Evolutionary conservation across 1,284 basidiomycete species (phyloP).

Genomic region (Athelia psychrophila): DNA sequence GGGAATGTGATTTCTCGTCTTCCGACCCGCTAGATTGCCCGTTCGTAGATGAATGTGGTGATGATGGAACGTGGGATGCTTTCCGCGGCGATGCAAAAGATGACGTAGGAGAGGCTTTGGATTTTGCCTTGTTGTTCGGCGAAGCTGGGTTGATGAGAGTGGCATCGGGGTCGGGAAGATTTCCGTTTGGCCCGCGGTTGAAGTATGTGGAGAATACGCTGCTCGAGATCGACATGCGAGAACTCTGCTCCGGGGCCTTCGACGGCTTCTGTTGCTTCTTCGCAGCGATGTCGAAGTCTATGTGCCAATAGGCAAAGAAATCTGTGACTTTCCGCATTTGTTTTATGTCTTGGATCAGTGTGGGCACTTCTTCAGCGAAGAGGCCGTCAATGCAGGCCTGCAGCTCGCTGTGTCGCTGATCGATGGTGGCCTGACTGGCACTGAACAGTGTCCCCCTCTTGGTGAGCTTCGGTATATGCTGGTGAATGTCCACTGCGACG

Average conservation of each 20-base stretch:
- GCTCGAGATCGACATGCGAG: constrained; percentile 30
- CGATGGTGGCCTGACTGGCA: constrained; percentile 59
- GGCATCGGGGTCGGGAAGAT: neutral
- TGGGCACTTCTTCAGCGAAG: constrained; percentile 58
- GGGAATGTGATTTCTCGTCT: neutral
- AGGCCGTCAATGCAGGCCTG: constrained; percentile 54
- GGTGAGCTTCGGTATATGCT: constrained; percentile 60
- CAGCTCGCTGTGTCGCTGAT: constrained; percentile 62
- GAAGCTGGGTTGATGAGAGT: neutral
- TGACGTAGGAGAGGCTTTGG: neutral
- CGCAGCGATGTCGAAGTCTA: constrained; percentile 59
- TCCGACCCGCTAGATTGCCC: neutral
- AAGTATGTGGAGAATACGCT: constrained; percentile 56
- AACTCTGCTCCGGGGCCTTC: constrained; percentile 5
- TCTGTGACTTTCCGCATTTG: constrained; percentile 56
- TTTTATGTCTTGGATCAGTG: constrained; percentile 62
- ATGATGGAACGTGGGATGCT: no score
- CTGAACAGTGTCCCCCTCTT: constrained; percentile 73
- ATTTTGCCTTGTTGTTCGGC: neutral
- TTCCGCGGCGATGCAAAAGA: neutral
- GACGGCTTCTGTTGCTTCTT: constrained; percentile 26
- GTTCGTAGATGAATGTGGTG: neutral
- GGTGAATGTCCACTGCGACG: constrained; percentile 63
- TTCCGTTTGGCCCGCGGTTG: constrained; percentile 37
- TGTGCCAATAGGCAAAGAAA: constrained; percentile 75